Percentiles rank a stretch among this genome's conserved stretches.
phyloP scores from a whole-genome alignment of 139 green algal genomes.

The Ulvella scutata region DNA sequence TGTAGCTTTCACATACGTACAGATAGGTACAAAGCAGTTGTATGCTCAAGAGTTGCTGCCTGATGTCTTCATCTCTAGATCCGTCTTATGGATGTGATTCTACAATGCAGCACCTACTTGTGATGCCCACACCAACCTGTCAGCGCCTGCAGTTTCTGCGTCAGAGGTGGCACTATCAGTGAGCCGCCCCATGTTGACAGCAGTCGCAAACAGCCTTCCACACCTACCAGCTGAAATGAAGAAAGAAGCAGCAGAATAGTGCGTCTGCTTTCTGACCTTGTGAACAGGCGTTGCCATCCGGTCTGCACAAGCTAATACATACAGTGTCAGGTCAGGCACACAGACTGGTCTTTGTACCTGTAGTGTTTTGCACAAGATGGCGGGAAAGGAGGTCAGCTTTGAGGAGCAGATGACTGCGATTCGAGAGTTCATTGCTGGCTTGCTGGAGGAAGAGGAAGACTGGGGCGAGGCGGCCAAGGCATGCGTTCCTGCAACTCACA shows the following conservation, averaged over 20 bases:
- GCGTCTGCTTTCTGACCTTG: neutral
- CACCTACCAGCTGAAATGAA: neutral
- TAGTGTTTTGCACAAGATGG: slow-evolving; percentile 54
- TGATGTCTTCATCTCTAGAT: too few relatives aligned
- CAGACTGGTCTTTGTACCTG: neutral
- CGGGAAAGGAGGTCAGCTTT: slow-evolving; percentile 67
- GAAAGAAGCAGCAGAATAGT: neutral
- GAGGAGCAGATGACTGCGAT: slow-evolving; percentile 60
- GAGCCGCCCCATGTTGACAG: neutral
- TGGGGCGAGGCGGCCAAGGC: slow-evolving; percentile 76
- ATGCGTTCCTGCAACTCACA: neutral
- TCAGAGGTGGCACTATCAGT: neutral
- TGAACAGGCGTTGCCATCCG: neutral
- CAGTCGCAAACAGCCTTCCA: neutral
- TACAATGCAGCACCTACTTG: too few relatives aligned
- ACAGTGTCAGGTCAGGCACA: neutral
- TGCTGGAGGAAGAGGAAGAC: slow-evolving; percentile 66
- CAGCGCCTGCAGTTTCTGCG: neutral
- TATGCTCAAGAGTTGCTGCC: too few relatives aligned
- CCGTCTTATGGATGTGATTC: too few relatives aligned
- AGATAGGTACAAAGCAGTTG: too few relatives aligned
- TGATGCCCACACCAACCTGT: too few relatives aligned
- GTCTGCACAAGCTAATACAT: neutral
- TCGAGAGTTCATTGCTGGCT: slow-evolving; percentile 42
- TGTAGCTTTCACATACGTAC: too few relatives aligned